Conservation (phyloP, 2,329 filamentous ascomycete genomes). For the Alternaria burnsii region DNA sequence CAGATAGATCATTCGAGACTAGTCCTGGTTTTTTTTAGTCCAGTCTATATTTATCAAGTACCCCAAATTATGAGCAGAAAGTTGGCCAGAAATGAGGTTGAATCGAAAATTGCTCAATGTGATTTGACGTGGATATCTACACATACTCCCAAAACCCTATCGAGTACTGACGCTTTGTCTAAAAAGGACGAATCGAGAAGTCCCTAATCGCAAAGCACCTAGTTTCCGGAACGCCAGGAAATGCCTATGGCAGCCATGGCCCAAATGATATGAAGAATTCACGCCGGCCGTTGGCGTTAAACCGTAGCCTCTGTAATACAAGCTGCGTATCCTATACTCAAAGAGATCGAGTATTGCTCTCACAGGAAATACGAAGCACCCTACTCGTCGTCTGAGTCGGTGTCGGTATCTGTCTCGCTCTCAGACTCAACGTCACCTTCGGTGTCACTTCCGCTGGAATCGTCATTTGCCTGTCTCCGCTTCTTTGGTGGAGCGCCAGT, state of each 20-base stretch:
- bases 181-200: slow-evolving; percentile 11
- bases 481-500: slow-evolving; percentile 68
- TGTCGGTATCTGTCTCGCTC: slow-evolving; percentile 60
- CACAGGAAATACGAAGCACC: neutral
- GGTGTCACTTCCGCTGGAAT: slow-evolving; percentile 70
- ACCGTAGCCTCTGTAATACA: neutral
- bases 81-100: neutral
- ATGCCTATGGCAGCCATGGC: slow-evolving; percentile 26
- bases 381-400: slow-evolving; percentile 54
- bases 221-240: slow-evolving; percentile 37
- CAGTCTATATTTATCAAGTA: neutral
- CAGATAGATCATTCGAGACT: neutral
- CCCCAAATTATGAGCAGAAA: neutral
- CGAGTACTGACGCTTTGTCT: slow-evolving; percentile 4
- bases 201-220: slow-evolving; percentile 7
- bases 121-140: slow-evolving; percentile 23
- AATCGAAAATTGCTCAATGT: slow-evolving; percentile 4
- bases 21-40: neutral
- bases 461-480: slow-evolving; percentile 65
- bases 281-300: neutral
- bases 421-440: slow-evolving; percentile 67
- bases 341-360: neutral
- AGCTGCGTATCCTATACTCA: neutral
- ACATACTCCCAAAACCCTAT: slow-evolving; percentile 13
- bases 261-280: slow-evolving; percentile 5